These are phyloP conservation scores for Goffeauzyma gilvescens DNA, from an alignment of 768 basidiomycete species.

Conservation along the genomic window DNA sequence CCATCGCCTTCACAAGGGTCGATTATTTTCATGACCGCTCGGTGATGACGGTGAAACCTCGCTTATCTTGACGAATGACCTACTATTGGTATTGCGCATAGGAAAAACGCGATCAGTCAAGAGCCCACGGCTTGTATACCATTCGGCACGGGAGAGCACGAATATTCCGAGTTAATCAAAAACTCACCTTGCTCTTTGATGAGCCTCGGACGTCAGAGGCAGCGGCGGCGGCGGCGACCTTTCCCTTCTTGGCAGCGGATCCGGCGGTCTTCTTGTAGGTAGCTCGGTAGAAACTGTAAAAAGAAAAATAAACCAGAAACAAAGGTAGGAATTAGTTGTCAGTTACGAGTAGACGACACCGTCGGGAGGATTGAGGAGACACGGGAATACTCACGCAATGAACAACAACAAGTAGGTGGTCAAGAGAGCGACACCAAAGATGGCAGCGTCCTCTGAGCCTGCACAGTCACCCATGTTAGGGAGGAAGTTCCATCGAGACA, in stretches of 20 bases:
- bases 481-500: slow-evolving; percentile 39
- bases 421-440: slow-evolving; percentile 73
- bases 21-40: too few relatives aligned
- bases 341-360: background rate
- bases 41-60: slow-evolving; percentile 12
- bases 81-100: slow-evolving; percentile 3
- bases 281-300: slow-evolving; percentile 29
- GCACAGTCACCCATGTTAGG: slow-evolving; percentile 67
- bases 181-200: slow-evolving; percentile 24
- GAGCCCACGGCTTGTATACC: slow-evolving; percentile 1
- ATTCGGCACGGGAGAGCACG: background rate
- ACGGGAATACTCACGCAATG: slow-evolving; percentile 40
- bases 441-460: slow-evolving; percentile 68
- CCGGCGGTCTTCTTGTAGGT: slow-evolving; percentile 30
- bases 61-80: slow-evolving; percentile 13
- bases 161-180: background rate
- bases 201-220: slow-evolving; percentile 19
- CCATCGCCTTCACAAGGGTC: too few relatives aligned
- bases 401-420: slow-evolving; percentile 83
- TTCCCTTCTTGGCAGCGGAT: slow-evolving; percentile 14
- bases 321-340: too few relatives aligned
- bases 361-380: background rate
- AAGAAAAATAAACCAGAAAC: background rate
- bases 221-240: slow-evolving; percentile 13
- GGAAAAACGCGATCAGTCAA: background rate